phyloP scores from a whole-genome alignment of 495 filamentous ascomycete species.

The Wilcoxina mikolae region DNA sequence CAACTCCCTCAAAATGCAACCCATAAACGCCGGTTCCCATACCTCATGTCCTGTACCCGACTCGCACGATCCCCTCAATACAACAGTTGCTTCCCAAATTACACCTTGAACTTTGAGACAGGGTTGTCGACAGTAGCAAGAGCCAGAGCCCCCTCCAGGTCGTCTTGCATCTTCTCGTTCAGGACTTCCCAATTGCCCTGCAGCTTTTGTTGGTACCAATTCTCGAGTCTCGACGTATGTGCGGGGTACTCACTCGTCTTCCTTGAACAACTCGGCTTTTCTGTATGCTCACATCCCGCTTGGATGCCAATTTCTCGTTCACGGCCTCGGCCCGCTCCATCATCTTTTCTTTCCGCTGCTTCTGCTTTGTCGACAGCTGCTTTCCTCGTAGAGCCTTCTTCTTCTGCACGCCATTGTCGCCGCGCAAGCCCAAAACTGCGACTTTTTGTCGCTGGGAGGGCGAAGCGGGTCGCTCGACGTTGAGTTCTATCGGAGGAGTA shows the following conservation, averaged over 20 bases:
- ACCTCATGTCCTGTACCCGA: background rate
- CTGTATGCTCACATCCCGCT: conserved; percentile 6
- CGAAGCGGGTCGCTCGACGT: background rate
- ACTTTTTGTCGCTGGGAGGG: background rate
- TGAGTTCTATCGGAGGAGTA: background rate
- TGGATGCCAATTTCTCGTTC: background rate
- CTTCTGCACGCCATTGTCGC: background rate
- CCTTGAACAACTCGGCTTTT: background rate
- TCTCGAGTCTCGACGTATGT: background rate
- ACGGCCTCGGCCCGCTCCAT: conserved; percentile 5
- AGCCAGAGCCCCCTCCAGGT: background rate
- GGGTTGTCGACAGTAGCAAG: background rate
- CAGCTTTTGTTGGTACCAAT: background rate
- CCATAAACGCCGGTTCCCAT: conserved; percentile 1
- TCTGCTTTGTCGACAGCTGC: background rate
- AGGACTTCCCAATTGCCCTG: conserved; percentile 5
- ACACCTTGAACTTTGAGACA: background rate
- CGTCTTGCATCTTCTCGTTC: conserved; percentile 7
- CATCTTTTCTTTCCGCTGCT: conserved; percentile 1
- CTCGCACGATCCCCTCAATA: background rate
- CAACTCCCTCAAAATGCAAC: conserved; percentile 2
- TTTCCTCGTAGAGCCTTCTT: background rate
- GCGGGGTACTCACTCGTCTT: background rate
- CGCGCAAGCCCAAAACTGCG: conserved; percentile 1
- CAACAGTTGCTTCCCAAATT: background rate